phyloP scores from a whole-genome alignment of 352 stramenopile species.

The Phytophthora pluvialis region DNA sequence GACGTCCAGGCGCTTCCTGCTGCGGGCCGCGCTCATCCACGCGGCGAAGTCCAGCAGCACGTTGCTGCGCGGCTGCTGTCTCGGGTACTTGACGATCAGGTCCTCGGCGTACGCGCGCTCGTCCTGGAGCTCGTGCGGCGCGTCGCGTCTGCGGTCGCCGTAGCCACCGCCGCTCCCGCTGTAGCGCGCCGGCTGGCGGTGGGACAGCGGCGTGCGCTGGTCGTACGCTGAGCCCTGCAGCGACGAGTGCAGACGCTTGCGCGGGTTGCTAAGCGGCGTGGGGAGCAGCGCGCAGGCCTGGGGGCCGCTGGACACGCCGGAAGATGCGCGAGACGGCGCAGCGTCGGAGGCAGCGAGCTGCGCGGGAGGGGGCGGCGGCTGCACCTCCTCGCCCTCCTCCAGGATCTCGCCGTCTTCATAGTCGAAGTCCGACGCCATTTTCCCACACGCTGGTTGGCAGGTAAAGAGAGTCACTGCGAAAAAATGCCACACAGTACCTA shows the following conservation, averaged over 20 bases:
- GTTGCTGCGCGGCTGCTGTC: slow-evolving; percentile 63
- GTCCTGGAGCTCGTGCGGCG: slow-evolving; percentile 35
- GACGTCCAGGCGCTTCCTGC: slow-evolving; percentile 54
- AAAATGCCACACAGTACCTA: too few species aligned
- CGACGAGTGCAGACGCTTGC: slow-evolving; percentile 27
- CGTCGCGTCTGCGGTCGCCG: slow-evolving; percentile 23
- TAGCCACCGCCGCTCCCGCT: slow-evolving; percentile 10
- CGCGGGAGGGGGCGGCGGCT: slow-evolving; percentile 7
- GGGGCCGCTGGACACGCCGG: background rate
- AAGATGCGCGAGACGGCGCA: background rate
- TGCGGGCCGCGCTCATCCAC: slow-evolving; percentile 67
- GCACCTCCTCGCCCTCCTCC: slow-evolving; percentile 63
- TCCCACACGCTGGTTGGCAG: slow-evolving; percentile 14
- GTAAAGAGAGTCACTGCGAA: too few species aligned
- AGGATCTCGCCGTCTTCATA: slow-evolving; percentile 82
- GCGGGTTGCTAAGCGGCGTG: slow-evolving; percentile 18
- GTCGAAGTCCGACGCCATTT: slow-evolving; percentile 46
- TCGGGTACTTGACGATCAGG: slow-evolving; percentile 70
- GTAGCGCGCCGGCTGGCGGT: slow-evolving; percentile 28
- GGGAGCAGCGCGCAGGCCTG: slow-evolving; percentile 7
- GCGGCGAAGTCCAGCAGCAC: slow-evolving; percentile 74
- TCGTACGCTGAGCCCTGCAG: slow-evolving; percentile 23
- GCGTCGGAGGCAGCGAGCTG: background rate
- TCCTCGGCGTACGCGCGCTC: slow-evolving; percentile 60
- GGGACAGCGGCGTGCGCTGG: slow-evolving; percentile 20